Percentiles rank a stretch among this genome's conserved stretches.
These are phyloP conservation scores for Leishmania tropica DNA, from an alignment of 208 protist species.

Conservation along the genomic window DNA sequence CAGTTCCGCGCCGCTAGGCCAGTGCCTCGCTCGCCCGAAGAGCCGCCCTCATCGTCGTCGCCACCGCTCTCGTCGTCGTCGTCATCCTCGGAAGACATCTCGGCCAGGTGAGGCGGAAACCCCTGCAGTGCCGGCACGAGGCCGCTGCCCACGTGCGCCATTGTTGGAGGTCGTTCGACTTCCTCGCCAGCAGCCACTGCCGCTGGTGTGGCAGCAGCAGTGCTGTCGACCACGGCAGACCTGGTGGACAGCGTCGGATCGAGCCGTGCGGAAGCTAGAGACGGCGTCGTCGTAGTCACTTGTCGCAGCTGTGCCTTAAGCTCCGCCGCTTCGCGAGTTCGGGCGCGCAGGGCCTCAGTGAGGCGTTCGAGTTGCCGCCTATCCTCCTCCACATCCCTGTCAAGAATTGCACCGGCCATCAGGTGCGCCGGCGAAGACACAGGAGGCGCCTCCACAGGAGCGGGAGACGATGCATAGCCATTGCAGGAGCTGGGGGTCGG, in stretches of 20 bases:
- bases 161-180: conserved; percentile 24
- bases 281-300: not conserved
- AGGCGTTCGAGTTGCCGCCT: conserved; percentile 4
- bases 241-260: not conserved
- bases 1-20: not conserved
- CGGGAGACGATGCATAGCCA: not conserved
- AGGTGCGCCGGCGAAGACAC: not conserved
- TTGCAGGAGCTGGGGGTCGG: not conserved
- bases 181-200: not conserved
- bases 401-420: not conserved
- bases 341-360: conserved; percentile 7
- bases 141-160: conserved; percentile 25
- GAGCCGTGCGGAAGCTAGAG: no score
- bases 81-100: conserved; percentile 1
- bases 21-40: not conserved
- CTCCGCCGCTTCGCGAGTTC: conserved; percentile 14
- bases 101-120: not conserved
- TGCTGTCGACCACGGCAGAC: not conserved
- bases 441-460: not conserved
- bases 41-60: not conserved
- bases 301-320: conserved; percentile 9
- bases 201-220: not conserved
- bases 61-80: not conserved
- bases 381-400: conserved; percentile 7
- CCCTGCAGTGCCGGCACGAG: conserved; percentile 15